Percentiles rank a stretch among this genome's conserved stretches.
phyloP scores from a whole-genome alignment of 345 rosid genomes.

The Eucalyptus grandis region DNA sequence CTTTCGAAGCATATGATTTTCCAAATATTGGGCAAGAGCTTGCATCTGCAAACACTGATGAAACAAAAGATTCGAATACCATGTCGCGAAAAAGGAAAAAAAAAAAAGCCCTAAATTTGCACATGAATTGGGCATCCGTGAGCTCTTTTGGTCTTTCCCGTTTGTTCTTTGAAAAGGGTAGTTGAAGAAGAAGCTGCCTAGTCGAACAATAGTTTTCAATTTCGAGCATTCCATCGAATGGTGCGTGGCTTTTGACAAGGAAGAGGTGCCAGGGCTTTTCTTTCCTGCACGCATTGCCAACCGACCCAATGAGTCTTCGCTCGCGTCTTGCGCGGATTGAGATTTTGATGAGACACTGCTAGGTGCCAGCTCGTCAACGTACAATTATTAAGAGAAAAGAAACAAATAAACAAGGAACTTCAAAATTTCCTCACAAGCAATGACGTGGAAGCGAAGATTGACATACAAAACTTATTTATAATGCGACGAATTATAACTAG shows the following conservation, averaged over 20 bases:
- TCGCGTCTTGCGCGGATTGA: not conserved
- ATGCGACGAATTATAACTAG: not conserved
- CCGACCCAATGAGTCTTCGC: not conserved
- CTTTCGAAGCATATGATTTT: not conserved
- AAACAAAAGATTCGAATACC: not conserved
- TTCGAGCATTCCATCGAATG: not conserved
- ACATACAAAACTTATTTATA: not conserved
- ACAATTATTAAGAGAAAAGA: not conserved
- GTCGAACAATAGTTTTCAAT: not conserved
- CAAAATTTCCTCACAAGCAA: not conserved
- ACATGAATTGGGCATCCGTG: not conserved
- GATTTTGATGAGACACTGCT: not conserved
- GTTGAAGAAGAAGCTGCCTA: not conserved
- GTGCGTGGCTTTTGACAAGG: not conserved
- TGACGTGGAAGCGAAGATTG: not conserved
- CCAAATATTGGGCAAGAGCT: not conserved
- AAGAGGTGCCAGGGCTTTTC: not conserved
- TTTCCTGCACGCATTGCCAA: not conserved
- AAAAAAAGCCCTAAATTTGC: not conserved
- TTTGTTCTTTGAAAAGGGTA: not conserved
- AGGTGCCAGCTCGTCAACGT: not conserved
- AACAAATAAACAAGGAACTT: not conserved
- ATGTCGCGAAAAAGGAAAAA: not conserved
- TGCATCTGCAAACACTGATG: not conserved
- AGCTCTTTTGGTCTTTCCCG: not conserved